These are phyloP conservation scores for Mortierella sp. DNA, from an alignment of 371 early-diverging fungal genomes.

Conservation along the genomic window DNA sequence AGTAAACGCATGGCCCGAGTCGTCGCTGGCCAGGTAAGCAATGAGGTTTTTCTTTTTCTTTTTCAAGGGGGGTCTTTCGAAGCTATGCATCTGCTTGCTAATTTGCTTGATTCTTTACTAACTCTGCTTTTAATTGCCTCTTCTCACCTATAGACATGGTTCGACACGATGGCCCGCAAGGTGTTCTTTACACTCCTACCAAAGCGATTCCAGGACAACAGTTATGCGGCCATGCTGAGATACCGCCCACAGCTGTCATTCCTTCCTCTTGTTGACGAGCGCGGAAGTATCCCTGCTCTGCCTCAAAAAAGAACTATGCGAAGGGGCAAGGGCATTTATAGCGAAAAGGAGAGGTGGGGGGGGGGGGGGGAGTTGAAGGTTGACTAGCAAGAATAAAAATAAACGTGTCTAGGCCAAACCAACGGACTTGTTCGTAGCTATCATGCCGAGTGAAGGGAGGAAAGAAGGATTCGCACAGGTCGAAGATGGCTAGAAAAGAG, in stretches of 20 bases:
- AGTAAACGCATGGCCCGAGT: slow-evolving; percentile 14
- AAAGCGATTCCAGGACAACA: slow-evolving; percentile 7
- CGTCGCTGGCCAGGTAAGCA: slow-evolving; percentile 16
- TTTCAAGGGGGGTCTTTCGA: not conserved
- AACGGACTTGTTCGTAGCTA: no score
- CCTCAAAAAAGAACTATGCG: not conserved
- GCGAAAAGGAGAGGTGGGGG: not conserved
- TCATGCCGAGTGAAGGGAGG: not conserved
- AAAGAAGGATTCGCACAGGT: not conserved
- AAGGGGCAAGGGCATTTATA: no score
- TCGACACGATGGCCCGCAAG: slow-evolving; percentile 11
- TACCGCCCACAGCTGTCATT: slow-evolving; percentile 24
- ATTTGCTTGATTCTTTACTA: no score
- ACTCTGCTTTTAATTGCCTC: not conserved
- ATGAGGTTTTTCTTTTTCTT: no score
- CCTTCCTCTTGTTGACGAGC: slow-evolving; percentile 11
- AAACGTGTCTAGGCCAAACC: no score
- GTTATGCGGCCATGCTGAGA: slow-evolving; percentile 2
- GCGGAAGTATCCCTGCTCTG: not conserved
- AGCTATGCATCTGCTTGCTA: no score
- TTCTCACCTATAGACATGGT: slow-evolving; percentile 9
- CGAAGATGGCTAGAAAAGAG: no score
- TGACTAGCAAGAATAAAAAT: not conserved
- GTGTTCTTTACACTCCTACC: slow-evolving; percentile 10
- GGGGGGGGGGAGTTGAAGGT: not conserved